Base-by-base conservation (phyloP, 225 moss, liverwort and hornwort genomes). In the Neckera pumila region DNA sequence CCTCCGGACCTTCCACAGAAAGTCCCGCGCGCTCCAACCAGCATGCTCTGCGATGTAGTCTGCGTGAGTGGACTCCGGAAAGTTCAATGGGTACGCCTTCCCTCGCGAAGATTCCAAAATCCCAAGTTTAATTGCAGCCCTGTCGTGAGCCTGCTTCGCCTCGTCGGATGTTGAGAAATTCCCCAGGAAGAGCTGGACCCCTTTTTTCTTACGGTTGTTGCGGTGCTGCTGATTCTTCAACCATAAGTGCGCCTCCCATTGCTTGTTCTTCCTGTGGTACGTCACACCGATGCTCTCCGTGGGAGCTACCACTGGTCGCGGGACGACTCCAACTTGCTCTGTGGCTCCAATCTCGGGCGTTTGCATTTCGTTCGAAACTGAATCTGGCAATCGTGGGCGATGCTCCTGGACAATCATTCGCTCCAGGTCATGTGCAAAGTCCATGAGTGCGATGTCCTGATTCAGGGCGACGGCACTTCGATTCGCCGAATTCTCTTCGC, bases 191-290 rank as follows among this genome's bases (percentile, higher is more conserved):
- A 92, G 56, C 30, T 92, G 90, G 2, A 81, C 23, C 13, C 92
- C 92, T 10, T 79, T 88, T 40, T 90, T 92, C 42, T 90, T 90
- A 5, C 86, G 89, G 8, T 87, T 79, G 40, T 88, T 90, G 34
- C 81, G 81, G 8, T 62, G 83, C 70, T 89, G 88, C 63, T 57
- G 81, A 33, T 38, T 45, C 43, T 81, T 90, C 53, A 90, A 56
- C 92, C 92, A 92, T 19, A 92, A 80, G 58, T 92, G 92, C 75
- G 92, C 88, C 88, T 92, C 58, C 79, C 79, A 79, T 40, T 79
- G 79, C 28, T 58, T 58, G 58, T 58, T 79, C 40, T 58, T 79
- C 47, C 60, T 76, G 84, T 90, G 90, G 75, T 72, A 89, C 22
- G 86, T 90, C 30, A 92, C 63, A 7, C 92, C 92, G n/a, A 92